Evolutionary conservation across 2,329 filamentous ascomycete species (phyloP), one percentile per base, ranked within the genome.

Genomic region (Ophiostoma ips): DNA sequence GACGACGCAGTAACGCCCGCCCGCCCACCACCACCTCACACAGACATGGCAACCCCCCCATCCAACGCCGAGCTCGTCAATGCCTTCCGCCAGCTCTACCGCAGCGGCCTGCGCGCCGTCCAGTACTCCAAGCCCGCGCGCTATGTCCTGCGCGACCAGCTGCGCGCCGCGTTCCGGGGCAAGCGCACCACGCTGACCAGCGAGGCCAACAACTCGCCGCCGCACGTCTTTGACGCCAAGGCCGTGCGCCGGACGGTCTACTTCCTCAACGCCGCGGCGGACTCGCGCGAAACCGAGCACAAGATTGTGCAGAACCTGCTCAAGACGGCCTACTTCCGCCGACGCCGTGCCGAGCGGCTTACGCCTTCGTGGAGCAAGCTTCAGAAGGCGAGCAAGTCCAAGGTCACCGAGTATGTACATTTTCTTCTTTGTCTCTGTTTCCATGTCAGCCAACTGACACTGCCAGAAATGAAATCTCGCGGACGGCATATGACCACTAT

Each of bases 41-140:
- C 24, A 28, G 8, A n/a, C n/a, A 45, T 45, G 43, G 15, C 41
- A 15, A 21, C 28, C 10, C n/a, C 41, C 5, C 10, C 65, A 64
- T 57, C 65, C 19, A 60, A 62, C 9, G 54, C 60, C 13, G 66
- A 79, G 30, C 60, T 86, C 48, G 60, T 81, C 36, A 71, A 75
- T 57, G 78, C 82, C 44, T 92, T 90, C 65, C 76, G 86, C 53
- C 70, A 76, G 52, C 70, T 92, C 33, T 83, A 84, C 60, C 78
- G 81, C 48, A 71, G 71, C 7, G 68, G 76, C 16, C 71, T 89
- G n/a, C 76, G 72, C 30, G 86, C 84, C 4, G 77, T 90, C 19
- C 79, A 83, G 55, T 85, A 79, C 67, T 76, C 84, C 13, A 74
- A 75, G 54, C 85, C 84, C 15, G 75, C 79, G 30, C 79, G 84